Base-by-base conservation (phyloP, 2,329 filamentous ascomycete species). In the Emergomyces pasteurianus region DNA sequence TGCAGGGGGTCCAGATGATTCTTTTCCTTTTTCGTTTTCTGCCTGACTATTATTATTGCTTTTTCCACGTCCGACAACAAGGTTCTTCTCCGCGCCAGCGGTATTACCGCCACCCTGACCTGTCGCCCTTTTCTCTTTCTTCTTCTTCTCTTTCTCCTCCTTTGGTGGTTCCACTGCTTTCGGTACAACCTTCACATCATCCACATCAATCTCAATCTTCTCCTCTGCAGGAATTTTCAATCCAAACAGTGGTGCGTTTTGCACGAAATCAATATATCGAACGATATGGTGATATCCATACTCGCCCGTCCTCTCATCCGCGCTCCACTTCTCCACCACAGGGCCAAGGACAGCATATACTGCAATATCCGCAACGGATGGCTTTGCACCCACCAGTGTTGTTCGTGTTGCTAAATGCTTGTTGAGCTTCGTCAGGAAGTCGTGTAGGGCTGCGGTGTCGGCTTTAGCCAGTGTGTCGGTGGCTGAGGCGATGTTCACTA, bases 121-220 rank as follows among this genome's bases (percentile, higher is more conserved):
- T 28, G 46, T 70, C 63, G 50, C 89, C 81, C 96, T 96, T 78
- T 95, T 90, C 81, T 95, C 95, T 86, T 96, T 91, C 81, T 95
- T 95, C 87, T 96, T 96, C 77, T 92, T 84, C 55, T 88, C 86
- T 82, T 96, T 92, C 81, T 96, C 96, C 81, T 96, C 92, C 61
- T 91, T 91, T 81, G 95, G 95, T 69, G 88, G 85, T 67, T 96
- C 91, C 64, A 92, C 85, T 23, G 89, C 89, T 67, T 92, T 92
- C 78, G 94, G 92, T 68, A 92, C 87, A 74, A 91, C 92, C 65
- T 90, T 82, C 62, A 97, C 83, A 68, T 92, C 87, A 69, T 91
- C 86, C 58, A 84, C 78, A 73, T 96, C 86, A 67, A 97, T 83
- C 66, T 78, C 78, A 69, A 96, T 78, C 81, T 94, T 96, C 71